Percentiles rank a stretch among this genome's conserved stretches.
Conservation (phyloP, 192 early-diverging fungal genomes). For the Linnemannia hyalina region DNA sequence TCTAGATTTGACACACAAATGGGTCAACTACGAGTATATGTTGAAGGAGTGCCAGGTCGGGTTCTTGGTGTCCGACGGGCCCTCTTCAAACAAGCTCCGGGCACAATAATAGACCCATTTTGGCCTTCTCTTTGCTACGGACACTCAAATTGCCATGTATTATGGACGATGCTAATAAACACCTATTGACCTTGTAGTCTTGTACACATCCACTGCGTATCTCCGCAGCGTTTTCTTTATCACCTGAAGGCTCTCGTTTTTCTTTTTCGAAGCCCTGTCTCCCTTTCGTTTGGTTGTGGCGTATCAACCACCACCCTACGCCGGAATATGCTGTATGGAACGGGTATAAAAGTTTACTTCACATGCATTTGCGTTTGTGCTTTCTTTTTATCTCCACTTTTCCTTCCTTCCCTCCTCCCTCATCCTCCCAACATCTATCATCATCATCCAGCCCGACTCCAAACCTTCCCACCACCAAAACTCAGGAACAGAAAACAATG, state of each 20-base stretch:
- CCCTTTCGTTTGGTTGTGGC: background rate
- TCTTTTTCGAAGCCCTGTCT: background rate
- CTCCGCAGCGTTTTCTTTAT: background rate
- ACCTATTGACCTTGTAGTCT: background rate
- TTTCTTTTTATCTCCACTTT: conserved; percentile 12
- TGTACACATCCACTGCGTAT: background rate
- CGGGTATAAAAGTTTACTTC: conserved; percentile 9
- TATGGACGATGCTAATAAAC: background rate
- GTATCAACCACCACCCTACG: background rate
- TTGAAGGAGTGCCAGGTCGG: conserved; percentile 88
- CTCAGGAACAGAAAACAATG: conserved; percentile 13
- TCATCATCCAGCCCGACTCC: background rate
- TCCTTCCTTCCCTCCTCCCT: background rate
- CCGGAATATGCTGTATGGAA: background rate
- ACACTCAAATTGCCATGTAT: background rate
- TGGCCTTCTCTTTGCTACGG: background rate
- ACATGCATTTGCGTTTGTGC: background rate
- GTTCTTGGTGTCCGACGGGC: conserved; percentile 53
- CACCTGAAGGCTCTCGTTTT: background rate
- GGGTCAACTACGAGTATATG: conserved; percentile 95
- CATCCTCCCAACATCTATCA: background rate
- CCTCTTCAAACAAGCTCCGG: conserved; percentile 26
- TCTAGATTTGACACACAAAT: conserved; percentile 83
- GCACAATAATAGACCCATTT: background rate
- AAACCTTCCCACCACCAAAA: background rate